Evolutionary conservation across 495 filamentous ascomycete species (phyloP).

Genomic region (Daldinia childiae): DNA sequence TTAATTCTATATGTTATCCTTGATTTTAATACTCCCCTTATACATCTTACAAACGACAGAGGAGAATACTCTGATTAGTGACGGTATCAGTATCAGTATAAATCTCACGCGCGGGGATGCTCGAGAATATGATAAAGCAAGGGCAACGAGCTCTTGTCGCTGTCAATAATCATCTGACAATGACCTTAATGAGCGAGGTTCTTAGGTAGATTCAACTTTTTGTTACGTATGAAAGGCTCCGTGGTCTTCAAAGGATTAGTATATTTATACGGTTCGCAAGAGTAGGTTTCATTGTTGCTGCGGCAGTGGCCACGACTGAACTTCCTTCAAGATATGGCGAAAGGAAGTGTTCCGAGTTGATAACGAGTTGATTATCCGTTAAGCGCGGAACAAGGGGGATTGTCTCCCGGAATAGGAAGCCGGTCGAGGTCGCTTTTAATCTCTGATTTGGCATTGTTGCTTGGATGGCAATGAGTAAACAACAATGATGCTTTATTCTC

Average conservation of each 20-base stretch:
- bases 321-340: slow-evolving; percentile 13
- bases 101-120: background rate
- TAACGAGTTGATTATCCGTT: slow-evolving; percentile 12
- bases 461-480: slow-evolving; percentile 14
- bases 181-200: slow-evolving; percentile 25
- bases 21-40: background rate
- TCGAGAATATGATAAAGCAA: background rate
- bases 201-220: slow-evolving; percentile 2
- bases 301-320: background rate
- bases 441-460: slow-evolving; percentile 44
- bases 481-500: slow-evolving; percentile 47
- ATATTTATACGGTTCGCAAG: slow-evolving; percentile 12
- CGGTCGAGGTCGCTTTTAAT: slow-evolving; percentile 27
- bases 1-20: background rate
- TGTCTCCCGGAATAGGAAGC: slow-evolving; percentile 40
- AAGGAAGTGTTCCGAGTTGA: slow-evolving; percentile 4
- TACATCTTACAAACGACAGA: background rate
- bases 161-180: slow-evolving; percentile 11
- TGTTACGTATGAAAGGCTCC: slow-evolving; percentile 13
- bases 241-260: slow-evolving; percentile 5
- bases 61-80: background rate
- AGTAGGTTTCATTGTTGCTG: slow-evolving; percentile 17
- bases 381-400: background rate
- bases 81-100: background rate
- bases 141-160: background rate